Percentiles rank a stretch among this genome's conserved stretches.
phyloP scores from a whole-genome alignment of 192 early-diverging fungal genomes.

The Backusella circina region DNA sequence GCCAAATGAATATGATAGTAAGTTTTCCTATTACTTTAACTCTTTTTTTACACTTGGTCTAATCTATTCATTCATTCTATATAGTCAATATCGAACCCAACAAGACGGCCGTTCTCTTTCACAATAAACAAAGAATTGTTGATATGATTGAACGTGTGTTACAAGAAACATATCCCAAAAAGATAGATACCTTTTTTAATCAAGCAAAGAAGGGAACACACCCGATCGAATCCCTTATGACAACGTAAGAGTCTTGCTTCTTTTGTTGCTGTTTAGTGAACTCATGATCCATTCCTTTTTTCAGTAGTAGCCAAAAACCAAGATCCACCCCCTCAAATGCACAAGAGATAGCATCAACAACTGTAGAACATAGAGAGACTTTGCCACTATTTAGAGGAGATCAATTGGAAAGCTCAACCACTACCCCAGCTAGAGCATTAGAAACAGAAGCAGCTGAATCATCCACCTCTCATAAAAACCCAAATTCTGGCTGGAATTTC shows the following conservation, averaged over 20 bases:
- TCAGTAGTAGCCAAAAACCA: not conserved
- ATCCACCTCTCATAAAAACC: not conserved
- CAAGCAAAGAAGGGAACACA: not conserved
- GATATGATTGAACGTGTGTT: slow-evolving; percentile 13
- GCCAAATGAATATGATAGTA: slow-evolving; percentile 24
- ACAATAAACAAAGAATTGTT: slow-evolving; percentile 20
- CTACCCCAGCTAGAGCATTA: not conserved
- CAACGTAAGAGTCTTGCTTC: not conserved
- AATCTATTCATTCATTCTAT: not conserved
- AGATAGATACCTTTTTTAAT: not conserved
- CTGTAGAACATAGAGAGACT: not conserved
- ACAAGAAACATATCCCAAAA: slow-evolving; percentile 10
- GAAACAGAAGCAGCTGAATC: not conserved
- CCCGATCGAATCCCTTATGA: not conserved
- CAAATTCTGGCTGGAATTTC: not conserved
- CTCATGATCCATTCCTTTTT: not conserved
- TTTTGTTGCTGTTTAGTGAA: not conserved
- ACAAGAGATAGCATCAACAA: not conserved
- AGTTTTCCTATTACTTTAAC: not conserved
- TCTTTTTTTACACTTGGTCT: not conserved
- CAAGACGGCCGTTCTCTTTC: slow-evolving; percentile 30
- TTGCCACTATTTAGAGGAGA: too few relatives aligned
- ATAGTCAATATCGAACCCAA: slow-evolving; percentile 39
- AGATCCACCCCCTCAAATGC: not conserved
- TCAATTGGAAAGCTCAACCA: too few relatives aligned